These are phyloP conservation scores for Chaetomiaceae sp. DNA, from an alignment of 2,329 filamentous ascomycete genomes.

Conservation along the genomic window DNA sequence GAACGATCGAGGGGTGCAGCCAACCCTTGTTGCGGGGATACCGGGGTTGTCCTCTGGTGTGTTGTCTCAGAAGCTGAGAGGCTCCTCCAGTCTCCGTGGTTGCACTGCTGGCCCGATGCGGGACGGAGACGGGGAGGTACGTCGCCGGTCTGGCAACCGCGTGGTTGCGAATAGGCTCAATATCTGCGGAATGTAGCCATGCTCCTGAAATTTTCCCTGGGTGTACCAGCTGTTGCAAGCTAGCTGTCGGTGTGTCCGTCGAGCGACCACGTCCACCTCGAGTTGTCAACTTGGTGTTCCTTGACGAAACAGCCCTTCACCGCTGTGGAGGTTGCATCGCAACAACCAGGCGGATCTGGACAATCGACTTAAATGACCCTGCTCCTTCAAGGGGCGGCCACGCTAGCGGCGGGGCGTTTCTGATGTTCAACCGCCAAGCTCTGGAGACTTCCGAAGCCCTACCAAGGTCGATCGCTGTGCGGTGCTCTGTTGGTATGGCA, in stretches of 20 bases:
- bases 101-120: slow-evolving; percentile 14
- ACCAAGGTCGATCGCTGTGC: slow-evolving; percentile 4
- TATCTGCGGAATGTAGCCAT: background rate
- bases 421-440: slow-evolving; percentile 7
- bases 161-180: slow-evolving; percentile 16
- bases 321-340: background rate
- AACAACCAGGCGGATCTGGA: no score
- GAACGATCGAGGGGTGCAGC: slow-evolving; percentile 10
- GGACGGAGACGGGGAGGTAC: slow-evolving; percentile 12
- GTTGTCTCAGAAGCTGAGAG: slow-evolving; percentile 10
- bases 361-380: slow-evolving; percentile 9
- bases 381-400: slow-evolving; percentile 18
- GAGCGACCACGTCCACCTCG: background rate
- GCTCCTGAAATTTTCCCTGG: background rate
- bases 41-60: background rate
- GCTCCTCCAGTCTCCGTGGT: background rate
- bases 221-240: background rate
- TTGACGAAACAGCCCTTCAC: slow-evolving; percentile 9
- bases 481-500: background rate
- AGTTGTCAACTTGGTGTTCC: background rate
- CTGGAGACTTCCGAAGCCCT: slow-evolving; percentile 2
- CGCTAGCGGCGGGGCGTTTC: slow-evolving; percentile 12
- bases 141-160: background rate
- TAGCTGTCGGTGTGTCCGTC: background rate
- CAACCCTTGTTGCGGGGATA: slow-evolving; percentile 12